Percentiles rank a stretch among this genome's conserved stretches.
phyloP scores from a whole-genome alignment of 225 moss, liverwort and hornwort genomes.

The Neckera pumila region DNA sequence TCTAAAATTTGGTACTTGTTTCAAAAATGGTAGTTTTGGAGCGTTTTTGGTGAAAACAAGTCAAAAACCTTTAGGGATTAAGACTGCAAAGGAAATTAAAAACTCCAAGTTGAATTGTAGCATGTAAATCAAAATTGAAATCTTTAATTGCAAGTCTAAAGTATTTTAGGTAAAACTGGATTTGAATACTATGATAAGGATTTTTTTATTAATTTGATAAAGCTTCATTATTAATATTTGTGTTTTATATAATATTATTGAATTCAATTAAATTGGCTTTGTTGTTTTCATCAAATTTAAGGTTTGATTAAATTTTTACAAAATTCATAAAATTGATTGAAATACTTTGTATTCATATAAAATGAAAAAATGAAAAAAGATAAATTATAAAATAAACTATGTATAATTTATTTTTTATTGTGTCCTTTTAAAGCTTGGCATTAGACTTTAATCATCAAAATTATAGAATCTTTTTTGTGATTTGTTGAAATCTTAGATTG shows the following conservation, averaged over 20 bases:
- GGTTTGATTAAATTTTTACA: neutral
- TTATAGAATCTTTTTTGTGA: neutral
- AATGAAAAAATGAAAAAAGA: too few species aligned
- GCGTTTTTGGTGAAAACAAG: too few species aligned
- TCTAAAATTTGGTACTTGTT: too few species aligned
- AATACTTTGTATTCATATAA: neutral
- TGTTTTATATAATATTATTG: neutral
- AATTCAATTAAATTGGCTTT: neutral
- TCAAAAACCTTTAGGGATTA: too few species aligned
- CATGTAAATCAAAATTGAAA: neutral
- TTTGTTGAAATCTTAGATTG: neutral
- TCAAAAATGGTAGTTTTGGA: too few species aligned
- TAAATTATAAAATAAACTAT: too few species aligned
- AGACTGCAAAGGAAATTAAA: too few species aligned
- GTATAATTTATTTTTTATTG: too few species aligned
- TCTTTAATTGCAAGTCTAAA: neutral
- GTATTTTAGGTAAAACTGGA: neutral
- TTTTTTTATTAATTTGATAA: too few species aligned
- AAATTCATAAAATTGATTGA: neutral
- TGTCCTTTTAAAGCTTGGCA: too few species aligned
- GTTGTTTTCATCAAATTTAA: neutral
- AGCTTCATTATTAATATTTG: neutral
- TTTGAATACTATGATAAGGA: too few species aligned
- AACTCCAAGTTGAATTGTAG: rapidly evolving
- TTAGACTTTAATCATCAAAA: neutral